phyloP scores from a whole-genome alignment of 129 eudicot genomes.

The Arctium lappa region DNA sequence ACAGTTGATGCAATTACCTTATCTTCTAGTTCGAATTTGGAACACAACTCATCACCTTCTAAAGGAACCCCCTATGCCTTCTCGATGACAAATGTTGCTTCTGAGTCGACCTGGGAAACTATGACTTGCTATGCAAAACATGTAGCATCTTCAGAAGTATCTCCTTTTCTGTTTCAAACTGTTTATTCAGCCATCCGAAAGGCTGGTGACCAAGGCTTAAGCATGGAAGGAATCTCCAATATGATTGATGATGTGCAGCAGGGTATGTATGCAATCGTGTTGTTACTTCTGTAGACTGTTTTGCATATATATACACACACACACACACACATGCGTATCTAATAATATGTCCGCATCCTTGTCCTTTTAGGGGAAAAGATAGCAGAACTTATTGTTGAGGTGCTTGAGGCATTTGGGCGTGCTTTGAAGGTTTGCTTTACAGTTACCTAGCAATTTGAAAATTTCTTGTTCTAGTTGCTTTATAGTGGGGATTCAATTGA shows the following conservation, averaged over 20 bases:
- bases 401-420: slow-evolving; percentile 72
- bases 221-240: slow-evolving; percentile 55
- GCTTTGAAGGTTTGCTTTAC: slow-evolving; percentile 56
- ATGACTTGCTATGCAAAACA: slow-evolving; percentile 59
- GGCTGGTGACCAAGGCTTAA: slow-evolving; percentile 93
- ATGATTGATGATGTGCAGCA: slow-evolving; percentile 24
- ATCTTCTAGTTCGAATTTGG: slow-evolving; percentile 25
- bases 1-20: slow-evolving; percentile 35
- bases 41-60: slow-evolving; percentile 18
- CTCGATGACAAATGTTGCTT: slow-evolving; percentile 21
- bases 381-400: slow-evolving; percentile 64
- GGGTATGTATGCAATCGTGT: slow-evolving; percentile 50
- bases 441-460: neutral
- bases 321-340: neutral
- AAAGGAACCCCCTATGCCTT: slow-evolving; percentile 23
- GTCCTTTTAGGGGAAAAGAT: slow-evolving; percentile 43
- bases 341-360: neutral
- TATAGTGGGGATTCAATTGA: neutral
- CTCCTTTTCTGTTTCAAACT: slow-evolving; percentile 44
- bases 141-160: slow-evolving; percentile 20
- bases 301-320: neutral
- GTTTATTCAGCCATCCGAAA: slow-evolving; percentile 67
- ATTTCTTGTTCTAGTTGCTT: neutral
- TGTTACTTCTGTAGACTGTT: neutral
- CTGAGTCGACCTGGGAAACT: slow-evolving; percentile 73